Conservation (phyloP, 352 stramenopile genomes). For the Plasmopara halstedii region DNA sequence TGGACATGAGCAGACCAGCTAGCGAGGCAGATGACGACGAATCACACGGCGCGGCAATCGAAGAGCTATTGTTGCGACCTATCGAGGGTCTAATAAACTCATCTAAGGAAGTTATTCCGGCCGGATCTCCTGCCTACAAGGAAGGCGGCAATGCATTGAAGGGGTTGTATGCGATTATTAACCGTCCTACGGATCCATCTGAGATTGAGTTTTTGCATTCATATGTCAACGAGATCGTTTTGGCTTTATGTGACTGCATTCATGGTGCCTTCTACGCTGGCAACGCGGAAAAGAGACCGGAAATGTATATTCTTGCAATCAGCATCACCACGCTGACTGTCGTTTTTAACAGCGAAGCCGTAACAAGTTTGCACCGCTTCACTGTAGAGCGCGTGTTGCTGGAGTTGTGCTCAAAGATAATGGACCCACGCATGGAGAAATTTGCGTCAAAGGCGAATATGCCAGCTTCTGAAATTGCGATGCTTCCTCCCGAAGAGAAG, state of each 20-base stretch:
- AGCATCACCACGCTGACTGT: constrained; percentile 58
- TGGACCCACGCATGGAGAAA: constrained; percentile 63
- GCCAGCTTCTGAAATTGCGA: constrained; percentile 26
- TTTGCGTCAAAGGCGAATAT: constrained; percentile 35
- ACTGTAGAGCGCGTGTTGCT: constrained; percentile 71
- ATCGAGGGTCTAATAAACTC: constrained; percentile 63
- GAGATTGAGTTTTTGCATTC: constrained; percentile 61
- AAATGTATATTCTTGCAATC: constrained; percentile 64
- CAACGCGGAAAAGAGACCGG: constrained; percentile 54
- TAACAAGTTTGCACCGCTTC: constrained; percentile 60
- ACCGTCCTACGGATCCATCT: constrained; percentile 39
- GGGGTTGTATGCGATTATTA: constrained; percentile 70
- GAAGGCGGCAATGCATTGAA: constrained; percentile 75
- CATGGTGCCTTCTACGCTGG: constrained; percentile 58
- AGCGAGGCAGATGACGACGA: constrained; percentile 11
- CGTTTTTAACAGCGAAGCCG: constrained; percentile 49
- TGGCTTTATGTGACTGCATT: constrained; percentile 66
- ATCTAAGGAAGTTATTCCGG: constrained; percentile 50
- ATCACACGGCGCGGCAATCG: constrained; percentile 18
- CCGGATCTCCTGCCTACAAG: constrained; percentile 41
- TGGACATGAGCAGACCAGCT: constrained; percentile 39
- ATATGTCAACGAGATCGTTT: constrained; percentile 75
- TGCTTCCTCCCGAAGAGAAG: constrained; percentile 46
- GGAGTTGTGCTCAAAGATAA: constrained; percentile 64
- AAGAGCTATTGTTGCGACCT: constrained; percentile 53